phyloP scores from a whole-genome alignment of 805 yeast genomes.

The Debaryomyces castellii region DNA sequence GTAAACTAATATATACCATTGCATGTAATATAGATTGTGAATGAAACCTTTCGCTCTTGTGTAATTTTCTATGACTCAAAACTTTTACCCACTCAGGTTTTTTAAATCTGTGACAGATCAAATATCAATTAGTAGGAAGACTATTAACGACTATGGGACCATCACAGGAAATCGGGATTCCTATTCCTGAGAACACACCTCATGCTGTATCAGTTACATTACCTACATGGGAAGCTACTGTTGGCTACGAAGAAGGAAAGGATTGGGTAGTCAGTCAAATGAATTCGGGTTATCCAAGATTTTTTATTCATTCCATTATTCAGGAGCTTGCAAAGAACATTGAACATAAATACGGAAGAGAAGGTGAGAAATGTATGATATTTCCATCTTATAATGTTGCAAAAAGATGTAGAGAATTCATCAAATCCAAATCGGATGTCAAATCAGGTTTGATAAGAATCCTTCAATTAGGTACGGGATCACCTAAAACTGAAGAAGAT shows the following conservation, averaged over 20 bases:
- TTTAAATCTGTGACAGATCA: not conserved
- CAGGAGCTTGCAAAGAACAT: constrained; percentile 54
- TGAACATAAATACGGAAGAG: constrained; percentile 73
- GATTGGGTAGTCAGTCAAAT: constrained; percentile 74
- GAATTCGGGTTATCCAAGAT: constrained; percentile 88
- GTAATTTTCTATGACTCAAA: not conserved
- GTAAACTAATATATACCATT: not conserved
- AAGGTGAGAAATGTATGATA: constrained; percentile 70
- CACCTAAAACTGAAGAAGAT: constrained; percentile 62
- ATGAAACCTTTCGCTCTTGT: not conserved
- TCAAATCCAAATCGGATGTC: constrained; percentile 42
- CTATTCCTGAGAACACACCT: constrained; percentile 85
- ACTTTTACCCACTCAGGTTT: not conserved
- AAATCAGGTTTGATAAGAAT: constrained; percentile 50
- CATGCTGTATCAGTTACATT: constrained; percentile 95
- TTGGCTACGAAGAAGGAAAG: constrained; percentile 90
- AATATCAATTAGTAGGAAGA: no score
- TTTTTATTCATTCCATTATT: constrained; percentile 65
- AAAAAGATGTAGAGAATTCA: constrained; percentile 79
- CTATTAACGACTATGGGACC: constrained; percentile 14
- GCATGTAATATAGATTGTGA: constrained; percentile 1
- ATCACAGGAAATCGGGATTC: constrained; percentile 62
- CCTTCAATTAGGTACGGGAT: constrained; percentile 69
- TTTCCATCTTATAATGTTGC: constrained; percentile 81
- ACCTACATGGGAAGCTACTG: constrained; percentile 93